Conservation (phyloP, 2,329 filamentous ascomycete genomes). For the Neofusicoccum parvum region DNA sequence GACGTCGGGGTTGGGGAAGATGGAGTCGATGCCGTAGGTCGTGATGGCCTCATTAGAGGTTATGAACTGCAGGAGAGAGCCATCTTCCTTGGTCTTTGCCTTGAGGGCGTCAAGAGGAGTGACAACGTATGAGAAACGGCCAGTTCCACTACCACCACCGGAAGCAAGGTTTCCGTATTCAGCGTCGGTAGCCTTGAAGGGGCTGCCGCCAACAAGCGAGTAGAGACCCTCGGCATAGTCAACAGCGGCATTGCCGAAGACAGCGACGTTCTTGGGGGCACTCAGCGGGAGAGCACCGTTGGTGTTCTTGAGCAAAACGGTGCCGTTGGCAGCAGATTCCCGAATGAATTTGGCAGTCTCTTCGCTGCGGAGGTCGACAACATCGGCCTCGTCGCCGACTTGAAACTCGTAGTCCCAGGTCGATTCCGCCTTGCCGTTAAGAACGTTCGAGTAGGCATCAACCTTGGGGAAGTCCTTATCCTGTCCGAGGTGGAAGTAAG, state of each 20-base stretch:
- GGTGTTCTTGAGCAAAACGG: slow-evolving; percentile 53
- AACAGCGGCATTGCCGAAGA: slow-evolving; percentile 54
- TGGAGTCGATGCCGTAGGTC: slow-evolving; percentile 25
- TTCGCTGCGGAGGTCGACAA: slow-evolving; percentile 33
- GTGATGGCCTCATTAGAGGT: slow-evolving; percentile 16
- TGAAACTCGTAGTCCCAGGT: slow-evolving; percentile 36
- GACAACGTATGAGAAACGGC: slow-evolving; percentile 42
- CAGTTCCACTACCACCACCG: slow-evolving; percentile 47
- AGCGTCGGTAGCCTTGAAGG: slow-evolving; percentile 25
- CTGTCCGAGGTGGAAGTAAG: slow-evolving; percentile 50
- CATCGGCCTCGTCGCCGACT: slow-evolving; percentile 27
- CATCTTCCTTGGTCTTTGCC: slow-evolving; percentile 14
- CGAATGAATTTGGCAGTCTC: slow-evolving; percentile 40
- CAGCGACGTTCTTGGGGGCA: slow-evolving; percentile 49
- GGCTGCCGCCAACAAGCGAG: neutral
- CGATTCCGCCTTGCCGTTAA: slow-evolving; percentile 23
- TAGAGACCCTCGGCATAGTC: slow-evolving; percentile 54
- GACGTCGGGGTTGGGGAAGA: slow-evolving; percentile 43
- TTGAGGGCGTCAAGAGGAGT: slow-evolving; percentile 48
- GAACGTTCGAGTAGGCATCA: slow-evolving; percentile 29
- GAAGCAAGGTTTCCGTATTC: slow-evolving; percentile 47
- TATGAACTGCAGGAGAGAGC: slow-evolving; percentile 17
- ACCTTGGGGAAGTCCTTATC: slow-evolving; percentile 44
- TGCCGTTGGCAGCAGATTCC: slow-evolving; percentile 44
- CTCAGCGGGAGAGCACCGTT: slow-evolving; percentile 55